Evolutionary conservation across 2,329 filamentous ascomycete species (phyloP).

Genomic region (Tolypocladium nubicola): DNA sequence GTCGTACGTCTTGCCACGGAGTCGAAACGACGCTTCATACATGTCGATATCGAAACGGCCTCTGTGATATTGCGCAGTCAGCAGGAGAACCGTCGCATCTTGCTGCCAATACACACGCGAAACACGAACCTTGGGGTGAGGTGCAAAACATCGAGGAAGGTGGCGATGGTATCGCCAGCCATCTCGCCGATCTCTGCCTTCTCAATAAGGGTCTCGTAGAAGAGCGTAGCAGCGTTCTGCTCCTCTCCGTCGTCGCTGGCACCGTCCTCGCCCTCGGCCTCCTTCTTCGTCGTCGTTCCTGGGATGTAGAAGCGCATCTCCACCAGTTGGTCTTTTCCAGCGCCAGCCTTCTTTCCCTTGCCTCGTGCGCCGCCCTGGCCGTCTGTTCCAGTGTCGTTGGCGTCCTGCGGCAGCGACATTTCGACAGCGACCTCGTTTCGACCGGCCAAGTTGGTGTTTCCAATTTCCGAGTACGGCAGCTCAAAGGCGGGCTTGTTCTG

Average conservation of each 20-base stretch:
- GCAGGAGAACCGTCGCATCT: neutral
- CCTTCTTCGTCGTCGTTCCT: slow-evolving; percentile 72
- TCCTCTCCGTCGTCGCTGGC: slow-evolving; percentile 56
- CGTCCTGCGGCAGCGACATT: slow-evolving; percentile 67
- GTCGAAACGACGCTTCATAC: slow-evolving; percentile 94
- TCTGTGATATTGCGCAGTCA: slow-evolving; percentile 38
- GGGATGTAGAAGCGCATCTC: slow-evolving; percentile 99
- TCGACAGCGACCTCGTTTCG: slow-evolving; percentile 97
- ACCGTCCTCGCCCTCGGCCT: slow-evolving; percentile 57
- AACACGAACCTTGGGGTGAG: slow-evolving; percentile 70
- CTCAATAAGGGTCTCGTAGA: slow-evolving; percentile 95
- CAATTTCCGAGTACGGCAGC: slow-evolving; percentile 93
- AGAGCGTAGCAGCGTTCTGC: slow-evolving; percentile 91
- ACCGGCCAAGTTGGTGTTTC: slow-evolving; percentile 93
- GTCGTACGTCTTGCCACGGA: slow-evolving; percentile 98
- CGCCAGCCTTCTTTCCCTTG: slow-evolving; percentile 81
- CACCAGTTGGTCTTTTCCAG: slow-evolving; percentile 83
- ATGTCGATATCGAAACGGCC: slow-evolving; percentile 99
- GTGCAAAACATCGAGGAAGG: slow-evolving; percentile 92
- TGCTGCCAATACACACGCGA: neutral
- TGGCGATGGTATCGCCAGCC: slow-evolving; percentile 95
- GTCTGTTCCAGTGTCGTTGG: slow-evolving; percentile 62
- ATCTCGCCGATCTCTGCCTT: slow-evolving; percentile 99
- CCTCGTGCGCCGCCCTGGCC: slow-evolving; percentile 62
- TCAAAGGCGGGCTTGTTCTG: slow-evolving; percentile 95